Evolutionary conservation across 108 stramenopile species (phyloP), one percentile per base, ranked within the genome.

Genomic region (Ochromonas danica): DNA sequence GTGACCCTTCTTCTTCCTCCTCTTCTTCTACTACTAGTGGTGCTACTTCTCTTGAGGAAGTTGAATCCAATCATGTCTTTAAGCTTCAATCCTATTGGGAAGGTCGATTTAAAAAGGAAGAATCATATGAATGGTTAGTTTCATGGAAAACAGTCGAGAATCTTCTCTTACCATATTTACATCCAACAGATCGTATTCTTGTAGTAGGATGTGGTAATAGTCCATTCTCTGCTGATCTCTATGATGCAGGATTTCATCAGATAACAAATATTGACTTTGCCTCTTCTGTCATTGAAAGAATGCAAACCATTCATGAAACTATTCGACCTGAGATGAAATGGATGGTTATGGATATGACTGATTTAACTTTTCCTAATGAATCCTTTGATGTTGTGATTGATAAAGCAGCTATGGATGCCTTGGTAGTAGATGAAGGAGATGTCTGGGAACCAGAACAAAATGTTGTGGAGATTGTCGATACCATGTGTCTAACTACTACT

Each of bases 381-480:
- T 57, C 60, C 28, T 86, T 91, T 43, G 91, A 91, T 70, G 84
- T 88, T 17, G 88, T 91, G 22, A 31, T 91, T 10, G 91, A 91
- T 85, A 91, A 91, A 88, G 91, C 91, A 1, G 89, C 90, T 33
- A 88, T 88, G 90, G 91, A 91, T 70, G 91, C 91, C 10, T 41
- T 91, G 1, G 61, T 89, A 1, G 82, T 87, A 2, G 85, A 82
- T 25, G 88, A 90, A 70, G 89, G 90, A 0, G 89, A 90, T 71
- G 86, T 88, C 17, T 91, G 91, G 91, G 71, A 89, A 60, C 88
- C 88, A 2, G 35, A 60, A 10, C 10, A 40, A 27, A 28, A 57
- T 2, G 78, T 78, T 22, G 62, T 85, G 10, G 84, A 86, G 25
- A 79, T 39, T 33, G 57, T 71, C 33, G 71, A 71, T 39, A 67